Evolutionary conservation across 83 land plant species (phyloP).

Genomic region (Diphasiastrum complanatum): DNA sequence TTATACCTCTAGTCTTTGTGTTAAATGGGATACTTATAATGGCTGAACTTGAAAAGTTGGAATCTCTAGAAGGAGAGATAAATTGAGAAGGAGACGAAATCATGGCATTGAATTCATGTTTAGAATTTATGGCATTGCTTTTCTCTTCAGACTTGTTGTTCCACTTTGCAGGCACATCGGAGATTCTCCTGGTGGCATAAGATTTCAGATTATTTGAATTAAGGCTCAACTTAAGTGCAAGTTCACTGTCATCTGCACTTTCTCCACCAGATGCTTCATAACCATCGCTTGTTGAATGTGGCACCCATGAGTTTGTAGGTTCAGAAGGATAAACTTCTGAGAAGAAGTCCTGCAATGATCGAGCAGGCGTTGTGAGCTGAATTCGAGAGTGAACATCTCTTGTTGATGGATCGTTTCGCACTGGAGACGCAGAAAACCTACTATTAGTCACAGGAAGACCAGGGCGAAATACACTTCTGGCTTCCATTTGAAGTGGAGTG

Average conservation of each 20-base stretch:
- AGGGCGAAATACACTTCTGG: conserved; percentile 9
- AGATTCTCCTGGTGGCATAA: not conserved
- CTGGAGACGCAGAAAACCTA: too few relatives aligned
- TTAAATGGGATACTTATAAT: not conserved
- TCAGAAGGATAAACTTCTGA: not conserved
- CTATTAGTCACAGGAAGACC: too few relatives aligned
- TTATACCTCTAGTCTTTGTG: too few relatives aligned
- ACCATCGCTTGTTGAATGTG: conserved; percentile 2
- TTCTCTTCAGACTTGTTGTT: not conserved
- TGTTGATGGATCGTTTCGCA: too few relatives aligned
- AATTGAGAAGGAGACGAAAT: not conserved
- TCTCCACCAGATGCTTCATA: conserved; percentile 15
- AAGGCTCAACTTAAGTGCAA: not conserved
- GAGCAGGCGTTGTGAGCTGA: too few relatives aligned
- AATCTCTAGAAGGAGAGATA: not conserved
- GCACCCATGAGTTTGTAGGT: conserved; percentile 7
- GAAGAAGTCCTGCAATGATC: too few relatives aligned
- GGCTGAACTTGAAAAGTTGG: not conserved
- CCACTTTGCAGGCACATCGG: not conserved
- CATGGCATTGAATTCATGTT: not conserved
- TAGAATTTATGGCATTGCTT: not conserved
- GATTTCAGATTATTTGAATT: not conserved
- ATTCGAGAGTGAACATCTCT: too few relatives aligned
- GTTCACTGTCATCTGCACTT: conserved; percentile 12
- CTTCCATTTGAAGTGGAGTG: conserved; percentile 5